These are phyloP conservation scores for Phytopythium oedochilum DNA, from an alignment of 352 stramenopile species.

Conservation along the genomic window DNA sequence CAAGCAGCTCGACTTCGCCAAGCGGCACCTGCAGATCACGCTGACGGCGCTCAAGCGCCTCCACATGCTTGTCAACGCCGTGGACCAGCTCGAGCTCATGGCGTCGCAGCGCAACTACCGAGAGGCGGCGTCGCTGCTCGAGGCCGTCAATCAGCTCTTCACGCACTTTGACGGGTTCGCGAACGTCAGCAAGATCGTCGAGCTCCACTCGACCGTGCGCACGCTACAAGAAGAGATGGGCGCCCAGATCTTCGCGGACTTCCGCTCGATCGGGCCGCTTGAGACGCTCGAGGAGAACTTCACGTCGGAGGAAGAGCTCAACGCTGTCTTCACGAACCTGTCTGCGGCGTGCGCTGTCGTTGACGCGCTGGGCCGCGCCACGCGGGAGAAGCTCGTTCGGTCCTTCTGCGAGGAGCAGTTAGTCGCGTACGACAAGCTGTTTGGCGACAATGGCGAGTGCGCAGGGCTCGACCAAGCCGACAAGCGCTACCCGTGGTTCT, in stretches of 20 bases:
- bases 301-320: conserved; percentile 50
- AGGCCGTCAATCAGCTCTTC: conserved; percentile 95
- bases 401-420: conserved; percentile 73
- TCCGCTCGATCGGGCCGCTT: conserved; percentile 77
- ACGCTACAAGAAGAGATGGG: conserved; percentile 87
- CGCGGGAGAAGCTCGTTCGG: conserved; percentile 63
- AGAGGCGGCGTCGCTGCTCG: conserved; percentile 94
- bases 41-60: conserved; percentile 96
- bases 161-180: conserved; percentile 96
- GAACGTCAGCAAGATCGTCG: conserved; percentile 90
- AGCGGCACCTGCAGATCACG: conserved; percentile 94
- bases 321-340: conserved; percentile 67
- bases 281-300: conserved; percentile 75
- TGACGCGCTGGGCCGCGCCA: conserved; percentile 62
- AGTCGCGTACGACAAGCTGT: conserved; percentile 53
- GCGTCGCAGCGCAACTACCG: conserved; percentile 89
- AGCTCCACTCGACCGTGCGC: conserved; percentile 89
- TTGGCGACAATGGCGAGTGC: conserved; percentile 52
- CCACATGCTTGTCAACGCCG: conserved; percentile 97
- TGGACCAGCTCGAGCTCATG: conserved; percentile 90
- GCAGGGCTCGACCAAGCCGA: conserved; percentile 55
- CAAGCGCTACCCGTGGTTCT: conserved; percentile 78
- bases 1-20: conserved; percentile 98
- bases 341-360: conserved; percentile 62
- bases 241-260: conserved; percentile 88